Base-by-base conservation (phyloP, 805 yeast genomes). In the Zygoascus bituminiphila region DNA sequence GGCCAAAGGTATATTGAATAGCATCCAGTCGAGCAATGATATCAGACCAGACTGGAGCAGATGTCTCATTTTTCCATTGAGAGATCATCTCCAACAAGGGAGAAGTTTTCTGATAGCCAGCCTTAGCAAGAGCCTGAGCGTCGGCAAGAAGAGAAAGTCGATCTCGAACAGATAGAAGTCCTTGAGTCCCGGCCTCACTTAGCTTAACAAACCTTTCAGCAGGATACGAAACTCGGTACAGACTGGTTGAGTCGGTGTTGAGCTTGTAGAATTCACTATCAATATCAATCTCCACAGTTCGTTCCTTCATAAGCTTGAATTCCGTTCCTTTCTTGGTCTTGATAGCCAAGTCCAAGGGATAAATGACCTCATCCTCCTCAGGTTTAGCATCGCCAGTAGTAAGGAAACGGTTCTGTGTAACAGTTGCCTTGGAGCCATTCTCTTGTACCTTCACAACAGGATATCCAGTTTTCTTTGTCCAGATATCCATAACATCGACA, bases 401-500 rank as follows among this genome's bases (percentile, higher is more conserved):
- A 54, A 85, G 74, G 70, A 77, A 85, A 61, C 95, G 77, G 67
- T 82, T 74, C 67, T 85, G 95, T 47, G 79, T 75, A 44, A 85
- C 71, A 19, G 71, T 72, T 47, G 84, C 65, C 44, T 72, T 69
- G 44, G 72, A 67, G 10, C 55, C 62, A 14, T 47, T 46, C 66
- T 82, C 89, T 45, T 74, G 71, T 35, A 84, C 89, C 29, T 76
- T 68, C 44, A 86, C 69, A 14, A 85, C 78, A 22, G 94, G 94
- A 71, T 73, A 85, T 6, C 94, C 94, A 51, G 83, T 77, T 60
- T 82, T 77, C 58, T 79, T 78, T 50, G 88, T 84, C 94, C 95
- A 85, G 51, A 78, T 76, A 59, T 79, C 79, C 93, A 85, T 85
- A 37, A 82, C 84, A 50, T 69, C 66, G 48, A 76, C 78, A 42